Evolutionary conservation across 768 basidiomycete genomes (phyloP).

Genomic region (Dioszegia hungarica): DNA sequence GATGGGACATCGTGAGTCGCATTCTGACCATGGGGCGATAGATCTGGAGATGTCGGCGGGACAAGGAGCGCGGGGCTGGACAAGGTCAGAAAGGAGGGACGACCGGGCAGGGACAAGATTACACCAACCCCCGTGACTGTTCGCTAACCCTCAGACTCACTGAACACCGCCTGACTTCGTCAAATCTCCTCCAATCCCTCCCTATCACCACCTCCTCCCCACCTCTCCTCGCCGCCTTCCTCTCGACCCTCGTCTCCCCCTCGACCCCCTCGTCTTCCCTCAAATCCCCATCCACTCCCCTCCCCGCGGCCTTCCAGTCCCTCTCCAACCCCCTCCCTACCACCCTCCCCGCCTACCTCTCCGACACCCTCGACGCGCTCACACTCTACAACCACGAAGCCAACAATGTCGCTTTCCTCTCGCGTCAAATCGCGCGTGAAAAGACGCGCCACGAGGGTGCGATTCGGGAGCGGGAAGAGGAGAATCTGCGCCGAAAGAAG

Average conservation of each 20-base stretch:
- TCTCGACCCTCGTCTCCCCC: slow-evolving; percentile 60
- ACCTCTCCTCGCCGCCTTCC: slow-evolving; percentile 70
- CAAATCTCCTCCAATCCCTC: slow-evolving; percentile 77
- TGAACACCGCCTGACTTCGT: slow-evolving; percentile 74
- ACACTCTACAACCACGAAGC: slow-evolving; percentile 85
- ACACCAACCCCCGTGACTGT: too few species aligned
- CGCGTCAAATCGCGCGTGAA: slow-evolving; percentile 82
- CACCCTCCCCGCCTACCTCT: slow-evolving; percentile 66
- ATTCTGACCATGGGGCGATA: too few species aligned
- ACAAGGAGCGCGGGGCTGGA: too few species aligned
- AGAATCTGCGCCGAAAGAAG: slow-evolving; percentile 69
- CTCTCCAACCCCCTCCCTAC: slow-evolving; percentile 68
- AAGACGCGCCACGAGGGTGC: slow-evolving; percentile 71
- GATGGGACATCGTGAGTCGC: slow-evolving; percentile 74
- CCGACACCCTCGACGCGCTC: slow-evolving; percentile 77
- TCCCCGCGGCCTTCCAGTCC: slow-evolving; percentile 59
- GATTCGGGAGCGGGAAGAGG: slow-evolving; percentile 80
- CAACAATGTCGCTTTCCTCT: slow-evolving; percentile 81
- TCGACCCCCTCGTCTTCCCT: slow-evolving; percentile 35
- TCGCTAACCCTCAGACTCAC: slow-evolving; percentile 57
- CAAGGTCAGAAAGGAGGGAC: too few species aligned
- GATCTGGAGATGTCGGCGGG: too few species aligned
- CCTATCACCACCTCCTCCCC: slow-evolving; percentile 80
- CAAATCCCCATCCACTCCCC: slow-evolving; percentile 40
- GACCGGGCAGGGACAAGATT: too few species aligned